phyloP scores from a whole-genome alignment of 805 yeast species.

The Kodamaea laetipori region DNA sequence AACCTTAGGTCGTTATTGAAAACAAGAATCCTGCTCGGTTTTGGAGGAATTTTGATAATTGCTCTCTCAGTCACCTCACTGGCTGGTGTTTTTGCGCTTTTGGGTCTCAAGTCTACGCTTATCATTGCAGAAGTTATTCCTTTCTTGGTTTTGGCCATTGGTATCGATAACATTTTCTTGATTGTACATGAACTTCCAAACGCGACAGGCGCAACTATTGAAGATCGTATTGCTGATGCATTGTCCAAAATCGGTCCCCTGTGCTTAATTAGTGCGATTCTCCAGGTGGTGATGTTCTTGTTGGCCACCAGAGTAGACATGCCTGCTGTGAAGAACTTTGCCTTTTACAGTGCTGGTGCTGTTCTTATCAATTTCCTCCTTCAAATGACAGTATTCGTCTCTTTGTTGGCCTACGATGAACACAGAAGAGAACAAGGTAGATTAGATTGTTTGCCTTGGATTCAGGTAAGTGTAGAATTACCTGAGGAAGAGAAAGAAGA shows the following conservation, averaged over 20 bases:
- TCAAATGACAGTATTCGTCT: constrained; percentile 80
- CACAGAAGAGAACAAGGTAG: constrained; percentile 57
- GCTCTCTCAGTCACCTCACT: constrained; percentile 78
- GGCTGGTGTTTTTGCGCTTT: constrained; percentile 72
- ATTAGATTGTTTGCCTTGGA: constrained; percentile 64
- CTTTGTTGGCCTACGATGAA: constrained; percentile 70
- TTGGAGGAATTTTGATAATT: constrained; percentile 83
- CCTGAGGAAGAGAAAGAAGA: constrained; percentile 10
- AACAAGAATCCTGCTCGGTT: constrained; percentile 75
- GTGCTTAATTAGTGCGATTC: constrained; percentile 70
- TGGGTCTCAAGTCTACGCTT: constrained; percentile 84
- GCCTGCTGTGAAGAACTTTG: constrained; percentile 97
- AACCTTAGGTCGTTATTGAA: constrained; percentile 36
- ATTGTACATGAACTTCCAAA: constrained; percentile 72
- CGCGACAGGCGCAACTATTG: constrained; percentile 32
- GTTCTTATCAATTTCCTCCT: constrained; percentile 72
- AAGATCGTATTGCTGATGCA: constrained; percentile 62
- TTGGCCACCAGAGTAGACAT: constrained; percentile 80
- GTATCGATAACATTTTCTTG: constrained; percentile 92
- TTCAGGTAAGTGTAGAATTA: constrained; percentile 19
- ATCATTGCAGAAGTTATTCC: constrained; percentile 97
- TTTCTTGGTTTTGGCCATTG: constrained; percentile 87
- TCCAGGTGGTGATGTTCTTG: constrained; percentile 78
- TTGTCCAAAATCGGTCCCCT: constrained; percentile 84
- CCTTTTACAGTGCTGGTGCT: constrained; percentile 86